Percentiles rank a stretch among this genome's conserved stretches.
phyloP scores from a whole-genome alignment of 176 grass and related monocot genomes.

The Canna indica region DNA sequence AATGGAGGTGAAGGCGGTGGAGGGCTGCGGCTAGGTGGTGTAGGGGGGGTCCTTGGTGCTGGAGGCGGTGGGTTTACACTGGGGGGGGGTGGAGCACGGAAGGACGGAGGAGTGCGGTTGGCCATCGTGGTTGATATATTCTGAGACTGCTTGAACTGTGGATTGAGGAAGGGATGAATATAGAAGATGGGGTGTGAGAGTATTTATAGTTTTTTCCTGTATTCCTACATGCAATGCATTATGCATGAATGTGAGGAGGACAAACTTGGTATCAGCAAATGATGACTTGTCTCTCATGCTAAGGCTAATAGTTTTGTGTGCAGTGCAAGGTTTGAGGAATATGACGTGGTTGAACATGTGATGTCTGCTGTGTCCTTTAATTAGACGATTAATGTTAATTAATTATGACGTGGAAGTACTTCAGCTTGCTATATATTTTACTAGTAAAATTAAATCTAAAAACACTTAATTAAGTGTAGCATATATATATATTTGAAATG shows the following conservation, averaged over 20 bases:
- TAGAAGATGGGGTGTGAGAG: conserved; percentile 19
- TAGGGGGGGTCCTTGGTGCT: conserved; percentile 18
- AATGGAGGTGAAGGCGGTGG: conserved; percentile 18
- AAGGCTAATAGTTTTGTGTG: conserved; percentile 29
- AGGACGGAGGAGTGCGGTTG: neutral
- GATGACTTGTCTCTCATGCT: conserved; percentile 52
- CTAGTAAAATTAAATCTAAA: no score
- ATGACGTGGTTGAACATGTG: no score
- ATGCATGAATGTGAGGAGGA: no score
- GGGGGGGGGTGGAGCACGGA: conserved; percentile 21
- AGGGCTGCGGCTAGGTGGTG: conserved; percentile 18
- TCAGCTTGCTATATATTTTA: no score
- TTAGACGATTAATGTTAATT: no score
- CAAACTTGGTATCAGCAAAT: no score
- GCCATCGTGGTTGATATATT: neutral
- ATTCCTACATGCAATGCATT: no score
- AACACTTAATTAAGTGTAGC: no score
- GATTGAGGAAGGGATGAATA: conserved; percentile 8
- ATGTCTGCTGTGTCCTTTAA: no score
- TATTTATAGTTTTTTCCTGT: conserved; percentile 23
- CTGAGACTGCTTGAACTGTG: neutral
- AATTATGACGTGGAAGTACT: no score
- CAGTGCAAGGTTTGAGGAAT: no score
- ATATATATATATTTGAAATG: no score
- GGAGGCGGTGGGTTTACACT: conserved; percentile 17